Evolutionary conservation across 306 rosid genomes (phyloP).

Genomic region (Fagus crenata): DNA sequence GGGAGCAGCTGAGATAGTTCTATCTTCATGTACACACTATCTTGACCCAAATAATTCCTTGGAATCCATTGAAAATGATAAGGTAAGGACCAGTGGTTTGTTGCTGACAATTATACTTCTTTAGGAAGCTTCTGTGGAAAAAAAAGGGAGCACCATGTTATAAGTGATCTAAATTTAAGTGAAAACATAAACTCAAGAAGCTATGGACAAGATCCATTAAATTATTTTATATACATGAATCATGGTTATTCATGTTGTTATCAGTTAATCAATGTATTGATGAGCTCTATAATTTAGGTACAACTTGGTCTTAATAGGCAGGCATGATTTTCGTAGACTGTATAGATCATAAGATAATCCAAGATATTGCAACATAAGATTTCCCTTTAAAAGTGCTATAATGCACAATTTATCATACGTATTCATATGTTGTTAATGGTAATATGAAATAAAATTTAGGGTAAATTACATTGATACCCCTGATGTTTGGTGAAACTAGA

Average conservation of each 20-base stretch:
- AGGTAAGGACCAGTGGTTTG: slow-evolving; percentile 52
- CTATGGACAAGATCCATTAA: slow-evolving; percentile 17
- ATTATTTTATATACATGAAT: slow-evolving; percentile 16
- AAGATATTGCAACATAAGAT: background rate
- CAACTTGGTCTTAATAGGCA: background rate
- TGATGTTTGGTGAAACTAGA: too few relatives aligned
- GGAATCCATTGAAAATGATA: slow-evolving; percentile 53
- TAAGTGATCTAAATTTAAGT: slow-evolving; percentile 15
- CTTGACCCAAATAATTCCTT: slow-evolving; percentile 64
- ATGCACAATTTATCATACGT: too few relatives aligned
- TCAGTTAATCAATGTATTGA: slow-evolving; percentile 20
- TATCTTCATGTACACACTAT: slow-evolving; percentile 65
- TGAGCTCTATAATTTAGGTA: slow-evolving; percentile 6
- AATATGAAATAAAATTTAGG: background rate
- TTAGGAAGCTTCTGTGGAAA: slow-evolving; percentile 26
- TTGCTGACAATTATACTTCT: background rate
- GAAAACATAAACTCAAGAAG: slow-evolving; percentile 19
- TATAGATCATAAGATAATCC: background rate
- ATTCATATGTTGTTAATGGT: background rate
- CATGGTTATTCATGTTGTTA: slow-evolving; percentile 24
- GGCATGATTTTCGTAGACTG: background rate
- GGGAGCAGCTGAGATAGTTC: slow-evolving; percentile 93
- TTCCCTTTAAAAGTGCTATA: background rate
- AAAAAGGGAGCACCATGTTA: slow-evolving; percentile 4
- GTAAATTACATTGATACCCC: too few relatives aligned